Conservation (phyloP, 164 flowering plant species). For the Litsea cubeba region DNA sequence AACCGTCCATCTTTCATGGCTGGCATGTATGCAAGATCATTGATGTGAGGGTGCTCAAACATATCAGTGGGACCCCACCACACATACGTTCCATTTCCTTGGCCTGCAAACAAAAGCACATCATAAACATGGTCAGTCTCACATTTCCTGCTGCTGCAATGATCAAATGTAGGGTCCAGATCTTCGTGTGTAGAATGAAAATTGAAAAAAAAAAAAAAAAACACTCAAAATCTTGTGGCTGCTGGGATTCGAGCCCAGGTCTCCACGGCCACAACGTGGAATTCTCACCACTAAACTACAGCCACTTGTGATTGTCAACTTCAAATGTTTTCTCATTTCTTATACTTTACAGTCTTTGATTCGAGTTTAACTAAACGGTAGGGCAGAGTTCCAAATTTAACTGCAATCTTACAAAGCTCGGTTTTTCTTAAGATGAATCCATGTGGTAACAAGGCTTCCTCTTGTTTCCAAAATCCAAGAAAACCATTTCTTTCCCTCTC, state of each 20-base stretch:
- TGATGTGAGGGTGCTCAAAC: constrained; percentile 95
- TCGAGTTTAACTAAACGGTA: too few species aligned
- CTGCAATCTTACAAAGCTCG: too few species aligned
- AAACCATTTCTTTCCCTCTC: too few species aligned
- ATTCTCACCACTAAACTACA: constrained; percentile 88
- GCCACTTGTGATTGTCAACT: constrained; percentile 6
- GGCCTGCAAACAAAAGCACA: constrained; percentile 46
- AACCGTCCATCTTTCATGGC: constrained; percentile 74
- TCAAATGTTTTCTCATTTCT: background rate
- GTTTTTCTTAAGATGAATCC: too few species aligned
- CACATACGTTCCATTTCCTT: constrained; percentile 96
- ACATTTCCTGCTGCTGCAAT: background rate
- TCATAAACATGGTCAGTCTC: background rate
- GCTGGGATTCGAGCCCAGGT: constrained; percentile 99
- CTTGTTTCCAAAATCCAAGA: too few species aligned
- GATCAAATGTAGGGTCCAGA: background rate
- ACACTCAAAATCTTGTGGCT: constrained; percentile 46
- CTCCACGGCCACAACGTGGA: constrained; percentile 99
- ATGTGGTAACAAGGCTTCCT: too few species aligned
- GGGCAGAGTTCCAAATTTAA: too few species aligned
- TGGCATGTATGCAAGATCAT: constrained; percentile 98
- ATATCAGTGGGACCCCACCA: constrained; percentile 94
- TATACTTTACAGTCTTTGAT: too few species aligned
- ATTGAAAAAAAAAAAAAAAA: background rate
- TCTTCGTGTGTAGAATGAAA: too few species aligned